Evolutionary conservation across 2,329 filamentous ascomycete genomes (phyloP), one percentile per base, ranked within the genome.

Genomic region (Monilinia fructigena): DNA sequence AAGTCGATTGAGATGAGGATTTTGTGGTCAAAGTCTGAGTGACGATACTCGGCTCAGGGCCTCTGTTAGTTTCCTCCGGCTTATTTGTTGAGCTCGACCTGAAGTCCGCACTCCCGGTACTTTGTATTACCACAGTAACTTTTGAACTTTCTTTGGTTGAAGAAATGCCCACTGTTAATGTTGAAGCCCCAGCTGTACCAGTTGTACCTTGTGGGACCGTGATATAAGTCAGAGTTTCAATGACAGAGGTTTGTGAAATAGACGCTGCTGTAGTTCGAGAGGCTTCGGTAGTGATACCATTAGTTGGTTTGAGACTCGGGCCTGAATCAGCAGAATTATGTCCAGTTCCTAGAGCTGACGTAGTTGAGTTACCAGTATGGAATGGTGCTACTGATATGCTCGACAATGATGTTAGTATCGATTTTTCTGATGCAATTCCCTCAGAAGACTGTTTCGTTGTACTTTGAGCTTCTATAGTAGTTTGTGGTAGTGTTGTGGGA

Each of bases 301-400:
- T 14, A 1, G 58, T 50, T 0, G 31, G 14, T 18, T 20, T 23
- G 2, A 23, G 26, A 26, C n/a, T 50, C 4, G 28, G 56, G 23
- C 10, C 58, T 2, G 14, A 50, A 50, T 60, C n/a, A 2, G 20
- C n/a, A 12, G 28, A 60, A 14, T 7, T 50, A 7, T 23, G 45
- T 1, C 45, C 12, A 20, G 8, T 26, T 6, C n/a, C 45, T 12
- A 14, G 8, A 4, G 45, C 45, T 26, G 14, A 14, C 2, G 20
- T 60, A 14, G n/a, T 60, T 20, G 45, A 60, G 8, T 60, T 50
- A 18, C 45, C 45, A 4, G n/a, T 50, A 26, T 2, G 2, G 7
- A 60, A 60, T 26, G 58, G 58, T 38, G 45, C 58, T 14, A 60
- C n/a, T 26, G 58, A 60, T 23, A 60, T 26, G 11, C 20, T 18